A percentile compares a stretch with the other conserved stretches of the same genome.
Evolutionary conservation across 768 basidiomycete genomes (phyloP).

Genomic region (Tylopilus rubrobrunneus): DNA sequence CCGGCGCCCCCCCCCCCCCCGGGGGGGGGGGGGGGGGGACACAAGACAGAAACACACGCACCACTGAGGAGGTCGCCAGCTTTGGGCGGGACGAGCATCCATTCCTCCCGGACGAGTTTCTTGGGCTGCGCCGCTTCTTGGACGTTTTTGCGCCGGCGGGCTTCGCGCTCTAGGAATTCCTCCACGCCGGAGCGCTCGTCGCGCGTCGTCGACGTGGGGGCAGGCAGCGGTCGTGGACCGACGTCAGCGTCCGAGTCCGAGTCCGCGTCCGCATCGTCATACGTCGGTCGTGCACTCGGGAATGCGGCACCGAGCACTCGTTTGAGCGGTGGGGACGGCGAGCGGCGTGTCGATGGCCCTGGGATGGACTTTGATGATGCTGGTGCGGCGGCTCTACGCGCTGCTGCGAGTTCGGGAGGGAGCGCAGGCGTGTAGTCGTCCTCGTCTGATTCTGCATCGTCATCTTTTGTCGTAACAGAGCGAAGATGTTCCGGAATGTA

Average conservation of each 20-base stretch:
- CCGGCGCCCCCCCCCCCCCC: too few species aligned
- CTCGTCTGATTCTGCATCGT: slow-evolving; percentile 38
- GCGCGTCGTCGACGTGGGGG: slow-evolving; percentile 28
- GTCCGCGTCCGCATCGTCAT: slow-evolving; percentile 29
- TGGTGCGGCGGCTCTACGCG: slow-evolving; percentile 33
- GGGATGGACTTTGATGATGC: slow-evolving; percentile 18
- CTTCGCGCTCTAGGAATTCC: slow-evolving; percentile 85
- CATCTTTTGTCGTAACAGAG: slow-evolving; percentile 18
- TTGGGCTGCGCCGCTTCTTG: slow-evolving; percentile 84
- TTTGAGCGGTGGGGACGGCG: slow-evolving; percentile 18
- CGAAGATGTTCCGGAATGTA: slow-evolving; percentile 50
- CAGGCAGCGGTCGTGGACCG: slow-evolving; percentile 76
- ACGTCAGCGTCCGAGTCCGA: slow-evolving; percentile 75
- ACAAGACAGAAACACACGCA: slow-evolving; percentile 36
- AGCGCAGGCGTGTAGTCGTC: slow-evolving; percentile 73
- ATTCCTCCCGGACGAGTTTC: slow-evolving; percentile 80
- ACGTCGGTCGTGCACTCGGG: slow-evolving; percentile 37
- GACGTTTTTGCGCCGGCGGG: slow-evolving; percentile 62
- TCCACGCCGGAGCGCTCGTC: slow-evolving; percentile 64
- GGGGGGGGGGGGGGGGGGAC: too few species aligned
- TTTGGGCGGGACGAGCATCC: slow-evolving; percentile 96
- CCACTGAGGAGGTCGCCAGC: slow-evolving; percentile 75
- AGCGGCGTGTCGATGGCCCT: slow-evolving; percentile 21
- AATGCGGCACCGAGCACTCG: slow-evolving; percentile 53
- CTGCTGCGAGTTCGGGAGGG: slow-evolving; percentile 63